Percentiles rank a stretch among this genome's conserved stretches.
Conservation (phyloP, 495 filamentous ascomycete species). For the Venustampulla echinocandica region DNA sequence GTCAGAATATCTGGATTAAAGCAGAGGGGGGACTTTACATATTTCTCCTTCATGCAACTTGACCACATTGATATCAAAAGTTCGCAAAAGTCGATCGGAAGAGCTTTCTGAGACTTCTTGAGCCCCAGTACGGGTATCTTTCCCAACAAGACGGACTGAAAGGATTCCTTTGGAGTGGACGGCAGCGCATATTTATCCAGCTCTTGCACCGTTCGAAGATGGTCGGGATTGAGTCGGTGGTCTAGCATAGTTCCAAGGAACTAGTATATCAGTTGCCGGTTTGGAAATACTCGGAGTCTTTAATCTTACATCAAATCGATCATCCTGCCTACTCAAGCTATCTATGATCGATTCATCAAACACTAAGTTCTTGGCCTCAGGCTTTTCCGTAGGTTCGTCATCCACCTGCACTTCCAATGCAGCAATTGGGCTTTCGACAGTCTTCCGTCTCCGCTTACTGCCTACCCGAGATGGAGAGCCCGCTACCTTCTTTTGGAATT, state of each 20-base stretch:
- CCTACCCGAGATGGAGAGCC: slow-evolving; percentile 28
- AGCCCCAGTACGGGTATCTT: slow-evolving; percentile 15
- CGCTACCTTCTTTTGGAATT: slow-evolving; percentile 12
- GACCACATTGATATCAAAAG: slow-evolving; percentile 21
- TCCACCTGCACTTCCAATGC: slow-evolving; percentile 38
- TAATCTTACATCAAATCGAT: slow-evolving; percentile 22
- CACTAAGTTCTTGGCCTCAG: slow-evolving; percentile 4
- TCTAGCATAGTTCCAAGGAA: slow-evolving; percentile 22
- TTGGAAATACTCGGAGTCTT: not conserved
- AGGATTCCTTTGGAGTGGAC: slow-evolving; percentile 17
- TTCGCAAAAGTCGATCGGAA: slow-evolving; percentile 20
- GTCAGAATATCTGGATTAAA: not conserved
- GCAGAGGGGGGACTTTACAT: slow-evolving; percentile 6
- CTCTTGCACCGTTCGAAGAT: slow-evolving; percentile 20
- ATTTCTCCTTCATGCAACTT: slow-evolving; percentile 20
- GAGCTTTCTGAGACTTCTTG: slow-evolving; percentile 12
- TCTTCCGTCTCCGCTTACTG: slow-evolving; percentile 38
- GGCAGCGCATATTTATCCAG: slow-evolving; percentile 19
- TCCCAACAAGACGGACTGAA: slow-evolving; percentile 17
- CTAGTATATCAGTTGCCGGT: slow-evolving; percentile 5
- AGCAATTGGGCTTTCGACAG: slow-evolving; percentile 39
- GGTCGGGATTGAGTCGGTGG: slow-evolving; percentile 13
- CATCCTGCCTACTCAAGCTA: slow-evolving; percentile 17
- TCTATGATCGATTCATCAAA: slow-evolving; percentile 17
- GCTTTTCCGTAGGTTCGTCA: slow-evolving; percentile 16